These are phyloP conservation scores for Neobulgaria alba DNA, from an alignment of 2,329 filamentous ascomycete species.

Conservation along the genomic window DNA sequence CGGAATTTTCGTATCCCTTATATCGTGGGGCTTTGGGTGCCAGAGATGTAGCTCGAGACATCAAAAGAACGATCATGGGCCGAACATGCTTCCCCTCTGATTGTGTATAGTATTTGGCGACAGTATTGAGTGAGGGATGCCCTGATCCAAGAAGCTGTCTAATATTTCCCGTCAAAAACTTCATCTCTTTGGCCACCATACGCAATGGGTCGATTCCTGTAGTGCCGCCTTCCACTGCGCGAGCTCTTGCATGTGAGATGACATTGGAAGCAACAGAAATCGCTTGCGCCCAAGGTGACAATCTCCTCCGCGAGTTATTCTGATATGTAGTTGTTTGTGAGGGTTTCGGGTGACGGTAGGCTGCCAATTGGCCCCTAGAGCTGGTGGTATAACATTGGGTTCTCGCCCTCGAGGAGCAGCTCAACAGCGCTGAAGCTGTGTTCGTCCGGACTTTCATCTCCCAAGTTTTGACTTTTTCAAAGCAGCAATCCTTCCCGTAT, in stretches of 20 bases:
- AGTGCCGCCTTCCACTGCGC: slow-evolving; percentile 43
- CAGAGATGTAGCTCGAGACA: slow-evolving; percentile 87
- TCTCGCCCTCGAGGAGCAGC: slow-evolving; percentile 29
- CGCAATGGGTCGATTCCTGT: slow-evolving; percentile 81
- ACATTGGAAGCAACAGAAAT: slow-evolving; percentile 63
- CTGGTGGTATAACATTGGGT: slow-evolving; percentile 32
- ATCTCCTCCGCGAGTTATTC: slow-evolving; percentile 36
- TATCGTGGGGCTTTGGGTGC: slow-evolving; percentile 53
- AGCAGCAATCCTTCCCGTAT: slow-evolving; percentile 4
- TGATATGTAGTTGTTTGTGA: slow-evolving; percentile 12
- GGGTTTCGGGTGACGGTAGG: slow-evolving; percentile 6
- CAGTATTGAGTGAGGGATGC: slow-evolving; percentile 87
- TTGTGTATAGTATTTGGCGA: slow-evolving; percentile 96
- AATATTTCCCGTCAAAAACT: slow-evolving; percentile 90
- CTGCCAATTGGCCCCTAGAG: slow-evolving; percentile 31
- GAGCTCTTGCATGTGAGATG: slow-evolving; percentile 52
- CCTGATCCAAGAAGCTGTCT: slow-evolving; percentile 86
- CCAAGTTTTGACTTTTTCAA: slow-evolving; percentile 8
- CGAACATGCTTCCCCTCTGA: slow-evolving; percentile 95
- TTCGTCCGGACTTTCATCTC: slow-evolving; percentile 45
- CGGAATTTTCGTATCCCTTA: slow-evolving; percentile 24
- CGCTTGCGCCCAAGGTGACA: slow-evolving; percentile 69
- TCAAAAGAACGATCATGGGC: slow-evolving; percentile 87
- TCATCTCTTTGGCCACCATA: slow-evolving; percentile 92
- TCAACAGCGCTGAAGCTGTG: slow-evolving; percentile 41